Evolutionary conservation across 768 basidiomycete genomes (phyloP).

Genomic region (Nidularia pulvinata): DNA sequence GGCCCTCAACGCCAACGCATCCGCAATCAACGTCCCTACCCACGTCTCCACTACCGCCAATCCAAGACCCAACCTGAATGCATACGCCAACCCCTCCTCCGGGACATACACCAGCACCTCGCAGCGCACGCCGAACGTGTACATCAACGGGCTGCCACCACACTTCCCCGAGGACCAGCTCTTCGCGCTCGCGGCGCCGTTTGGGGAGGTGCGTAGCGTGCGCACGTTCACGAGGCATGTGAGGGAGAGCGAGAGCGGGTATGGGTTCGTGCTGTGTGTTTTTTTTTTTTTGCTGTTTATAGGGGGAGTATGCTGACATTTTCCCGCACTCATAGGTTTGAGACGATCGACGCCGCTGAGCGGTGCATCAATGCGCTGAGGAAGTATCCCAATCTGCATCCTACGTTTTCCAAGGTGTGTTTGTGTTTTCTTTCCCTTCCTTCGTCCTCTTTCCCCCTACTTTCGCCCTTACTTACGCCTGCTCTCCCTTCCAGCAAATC

Average conservation of each 20-base stretch:
- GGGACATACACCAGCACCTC: too few relatives aligned
- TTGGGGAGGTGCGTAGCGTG: constrained; percentile 74
- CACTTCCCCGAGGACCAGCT: constrained; percentile 83
- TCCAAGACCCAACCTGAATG: too few relatives aligned
- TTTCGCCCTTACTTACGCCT: too few relatives aligned
- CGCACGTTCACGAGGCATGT: constrained; percentile 85
- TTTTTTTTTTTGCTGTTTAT: background rate
- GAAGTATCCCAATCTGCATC: constrained; percentile 77
- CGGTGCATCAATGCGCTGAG: constrained; percentile 72
- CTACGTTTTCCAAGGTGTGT: constrained; percentile 81
- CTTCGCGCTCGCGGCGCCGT: constrained; percentile 69
- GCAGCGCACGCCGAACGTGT: constrained; percentile 67
- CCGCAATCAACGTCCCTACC: too few relatives aligned
- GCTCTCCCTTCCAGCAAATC: constrained; percentile 35
- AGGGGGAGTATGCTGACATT: constrained; percentile 1
- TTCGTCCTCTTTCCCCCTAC: constrained; percentile 1
- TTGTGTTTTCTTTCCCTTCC: constrained; percentile 3
- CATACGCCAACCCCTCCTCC: too few relatives aligned
- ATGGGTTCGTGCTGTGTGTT: constrained; percentile 80
- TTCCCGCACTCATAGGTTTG: constrained; percentile 47
- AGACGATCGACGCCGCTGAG: constrained; percentile 64
- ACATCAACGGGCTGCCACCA: constrained; percentile 86
- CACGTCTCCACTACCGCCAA: too few relatives aligned
- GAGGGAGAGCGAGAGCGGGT: constrained; percentile 70
- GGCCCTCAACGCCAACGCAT: too few relatives aligned